Conservation (phyloP, 805 yeast genomes). For the Starmerella gropengiesseri region DNA sequence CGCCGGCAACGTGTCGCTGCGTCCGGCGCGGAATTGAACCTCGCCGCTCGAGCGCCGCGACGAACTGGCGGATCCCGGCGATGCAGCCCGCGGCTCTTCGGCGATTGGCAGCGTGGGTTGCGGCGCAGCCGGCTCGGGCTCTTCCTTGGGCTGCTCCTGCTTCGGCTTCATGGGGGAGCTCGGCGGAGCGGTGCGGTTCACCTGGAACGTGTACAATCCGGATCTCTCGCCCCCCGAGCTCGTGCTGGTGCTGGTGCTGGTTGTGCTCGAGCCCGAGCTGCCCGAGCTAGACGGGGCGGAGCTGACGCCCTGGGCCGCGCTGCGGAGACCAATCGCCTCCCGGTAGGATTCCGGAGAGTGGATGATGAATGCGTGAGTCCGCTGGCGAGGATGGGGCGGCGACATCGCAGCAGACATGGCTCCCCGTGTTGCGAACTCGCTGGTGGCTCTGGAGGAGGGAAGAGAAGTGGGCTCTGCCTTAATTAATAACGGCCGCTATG, state of each 20-base stretch:
- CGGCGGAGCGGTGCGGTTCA: no score
- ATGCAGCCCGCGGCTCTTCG: no score
- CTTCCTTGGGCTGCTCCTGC: no score
- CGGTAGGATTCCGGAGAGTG: constrained; percentile 88
- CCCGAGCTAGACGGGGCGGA: no score
- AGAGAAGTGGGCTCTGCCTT: neutral
- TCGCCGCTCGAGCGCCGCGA: no score
- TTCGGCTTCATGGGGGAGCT: no score
- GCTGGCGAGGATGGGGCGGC: constrained; percentile 5
- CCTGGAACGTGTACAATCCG: no score
- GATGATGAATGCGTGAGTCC: constrained; percentile 61
- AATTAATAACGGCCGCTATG: constrained; percentile 4
- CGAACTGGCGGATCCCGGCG: no score
- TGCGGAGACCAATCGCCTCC: constrained; percentile 2
- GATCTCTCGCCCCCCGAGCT: no score
- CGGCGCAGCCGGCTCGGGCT: no score
- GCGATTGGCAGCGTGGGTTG: no score
- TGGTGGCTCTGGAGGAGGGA: constrained; percentile 7
- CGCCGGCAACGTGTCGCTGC: constrained; percentile 3
- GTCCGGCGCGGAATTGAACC: no score
- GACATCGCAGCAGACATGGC: constrained; percentile 9
- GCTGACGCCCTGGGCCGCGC: neutral
- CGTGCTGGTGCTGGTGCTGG: neutral
- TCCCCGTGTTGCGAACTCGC: constrained; percentile 2
- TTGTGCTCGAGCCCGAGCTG: neutral